These are phyloP conservation scores for Fusarium staphyleae DNA, from an alignment of 2,329 filamentous ascomycete genomes.

Conservation along the genomic window DNA sequence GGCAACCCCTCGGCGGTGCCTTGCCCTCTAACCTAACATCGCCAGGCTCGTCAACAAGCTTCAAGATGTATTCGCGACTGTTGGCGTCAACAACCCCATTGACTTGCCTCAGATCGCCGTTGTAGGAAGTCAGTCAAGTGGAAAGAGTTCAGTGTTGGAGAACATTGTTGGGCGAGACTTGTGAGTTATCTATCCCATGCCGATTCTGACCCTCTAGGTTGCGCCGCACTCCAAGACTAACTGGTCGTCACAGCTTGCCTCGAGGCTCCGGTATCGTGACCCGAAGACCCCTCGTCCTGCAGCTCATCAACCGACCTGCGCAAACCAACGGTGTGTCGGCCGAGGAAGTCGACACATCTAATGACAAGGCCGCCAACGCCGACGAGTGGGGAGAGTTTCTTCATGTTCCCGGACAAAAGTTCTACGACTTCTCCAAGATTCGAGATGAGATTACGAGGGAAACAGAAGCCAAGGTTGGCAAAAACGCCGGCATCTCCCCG, in stretches of 20 bases:
- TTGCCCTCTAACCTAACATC: conserved; percentile 31
- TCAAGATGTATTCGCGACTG: conserved; percentile 98
- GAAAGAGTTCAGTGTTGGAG: conserved; percentile 98
- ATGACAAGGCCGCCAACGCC: conserved; percentile 86
- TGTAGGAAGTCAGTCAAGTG: conserved; percentile 97
- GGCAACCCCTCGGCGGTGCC: conserved; percentile 21
- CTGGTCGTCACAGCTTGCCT: conserved; percentile 70
- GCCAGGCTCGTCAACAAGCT: conserved; percentile 92
- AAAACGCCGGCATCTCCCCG: conserved; percentile 95
- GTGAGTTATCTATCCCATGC: conserved; percentile 66
- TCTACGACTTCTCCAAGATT: conserved; percentile 98
- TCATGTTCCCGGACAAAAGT: conserved; percentile 96
- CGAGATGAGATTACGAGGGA: conserved; percentile 96
- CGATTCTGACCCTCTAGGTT: conserved; percentile 13
- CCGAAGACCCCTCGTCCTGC: conserved; percentile 91
- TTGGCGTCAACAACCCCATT: conserved; percentile 99
- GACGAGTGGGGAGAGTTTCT: conserved; percentile 99
- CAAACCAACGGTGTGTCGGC: conserved; percentile 77
- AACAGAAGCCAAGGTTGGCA: conserved; percentile 94
- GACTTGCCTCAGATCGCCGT: conserved; percentile 98
- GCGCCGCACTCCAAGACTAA: conserved; percentile 20
- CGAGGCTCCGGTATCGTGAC: conserved; percentile 98
- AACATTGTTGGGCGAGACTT: conserved; percentile 99
- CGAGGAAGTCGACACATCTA: conserved; percentile 69
- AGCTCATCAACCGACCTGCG: conserved; percentile 90